phyloP scores from a whole-genome alignment of 2,329 filamentous ascomycete genomes.

The Niveomyces coronatus region DNA sequence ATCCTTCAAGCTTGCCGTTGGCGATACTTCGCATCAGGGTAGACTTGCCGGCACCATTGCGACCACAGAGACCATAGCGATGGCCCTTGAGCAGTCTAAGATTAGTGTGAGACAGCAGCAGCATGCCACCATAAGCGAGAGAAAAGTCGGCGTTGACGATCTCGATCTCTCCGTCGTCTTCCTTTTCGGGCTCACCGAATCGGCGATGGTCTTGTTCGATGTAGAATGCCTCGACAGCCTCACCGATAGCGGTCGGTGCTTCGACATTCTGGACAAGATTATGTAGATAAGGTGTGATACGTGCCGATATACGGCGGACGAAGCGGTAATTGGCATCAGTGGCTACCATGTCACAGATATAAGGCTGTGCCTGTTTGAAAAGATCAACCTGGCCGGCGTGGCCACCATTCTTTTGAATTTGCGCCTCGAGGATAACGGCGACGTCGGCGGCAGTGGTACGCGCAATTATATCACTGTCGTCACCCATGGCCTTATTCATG shows the following conservation, averaged over 20 bases:
- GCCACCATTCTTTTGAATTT: constrained; percentile 61
- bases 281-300: constrained; percentile 66
- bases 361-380: constrained; percentile 58
- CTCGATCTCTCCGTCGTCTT: constrained; percentile 85
- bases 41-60: constrained; percentile 97
- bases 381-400: constrained; percentile 48
- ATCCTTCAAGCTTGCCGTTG: constrained; percentile 91
- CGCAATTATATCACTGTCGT: constrained; percentile 54
- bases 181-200: constrained; percentile 72
- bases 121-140: constrained; percentile 93
- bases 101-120: constrained; percentile 92
- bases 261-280: constrained; percentile 54
- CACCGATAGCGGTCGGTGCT: constrained; percentile 52
- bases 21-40: constrained; percentile 97
- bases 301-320: constrained; percentile 58
- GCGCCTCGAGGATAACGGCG: constrained; percentile 59
- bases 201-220: constrained; percentile 78
- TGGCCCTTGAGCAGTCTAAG: constrained; percentile 90
- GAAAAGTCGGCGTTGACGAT: constrained; percentile 98
- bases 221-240: constrained; percentile 67
- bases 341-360: constrained; percentile 74
- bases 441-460: constrained; percentile 66
- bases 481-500: constrained; percentile 87
- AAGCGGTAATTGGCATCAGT: constrained; percentile 81
- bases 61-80: constrained; percentile 91